Percentiles rank a stretch among this genome's conserved stretches.
Evolutionary conservation across 805 yeast species (phyloP).

Genomic region (Saturnispora besseyi): DNA sequence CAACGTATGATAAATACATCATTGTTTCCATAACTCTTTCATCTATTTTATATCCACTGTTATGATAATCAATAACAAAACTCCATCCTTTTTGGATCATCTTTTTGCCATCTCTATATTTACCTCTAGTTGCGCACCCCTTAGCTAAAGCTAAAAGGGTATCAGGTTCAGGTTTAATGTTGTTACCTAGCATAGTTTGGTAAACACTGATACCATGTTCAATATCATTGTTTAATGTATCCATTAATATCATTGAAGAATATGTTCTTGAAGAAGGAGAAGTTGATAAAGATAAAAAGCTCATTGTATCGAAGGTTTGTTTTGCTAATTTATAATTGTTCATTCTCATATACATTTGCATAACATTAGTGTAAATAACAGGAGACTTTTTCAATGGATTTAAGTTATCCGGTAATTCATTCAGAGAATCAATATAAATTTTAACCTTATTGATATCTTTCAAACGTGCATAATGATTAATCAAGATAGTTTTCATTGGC

Average conservation of each 20-base stretch:
- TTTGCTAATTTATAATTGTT: slow-evolving; percentile 52
- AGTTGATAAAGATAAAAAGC: slow-evolving; percentile 57
- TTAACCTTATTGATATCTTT: slow-evolving; percentile 33
- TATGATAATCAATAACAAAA: slow-evolving; percentile 56
- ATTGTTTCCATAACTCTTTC: slow-evolving; percentile 51
- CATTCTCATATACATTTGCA: slow-evolving; percentile 51
- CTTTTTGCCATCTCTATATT: slow-evolving; percentile 19
- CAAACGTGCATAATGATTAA: slow-evolving; percentile 36
- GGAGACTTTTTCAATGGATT: slow-evolving; percentile 16
- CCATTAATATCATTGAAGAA: slow-evolving; percentile 59
- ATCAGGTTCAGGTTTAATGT: slow-evolving; percentile 30
- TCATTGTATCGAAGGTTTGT: slow-evolving; percentile 75
- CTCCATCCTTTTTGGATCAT: slow-evolving; percentile 64
- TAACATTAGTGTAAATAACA: slow-evolving; percentile 43
- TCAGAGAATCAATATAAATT: slow-evolving; percentile 28
- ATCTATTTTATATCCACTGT: slow-evolving; percentile 27
- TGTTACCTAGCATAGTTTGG: slow-evolving; percentile 47
- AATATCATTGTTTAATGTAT: slow-evolving; percentile 51
- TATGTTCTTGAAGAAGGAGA: slow-evolving; percentile 64
- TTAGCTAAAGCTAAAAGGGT: slow-evolving; percentile 52
- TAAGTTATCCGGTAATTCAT: slow-evolving; percentile 7
- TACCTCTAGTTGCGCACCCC: slow-evolving; percentile 49
- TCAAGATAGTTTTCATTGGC: slow-evolving; percentile 35
- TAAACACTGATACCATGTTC: slow-evolving; percentile 72
- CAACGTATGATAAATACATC: slow-evolving; percentile 67